A percentile compares a stretch with the other conserved stretches of the same genome.
These are phyloP conservation scores for Talaromyces albobiverticillius DNA, from an alignment of 2,329 filamentous ascomycete genomes.

Conservation along the genomic window DNA sequence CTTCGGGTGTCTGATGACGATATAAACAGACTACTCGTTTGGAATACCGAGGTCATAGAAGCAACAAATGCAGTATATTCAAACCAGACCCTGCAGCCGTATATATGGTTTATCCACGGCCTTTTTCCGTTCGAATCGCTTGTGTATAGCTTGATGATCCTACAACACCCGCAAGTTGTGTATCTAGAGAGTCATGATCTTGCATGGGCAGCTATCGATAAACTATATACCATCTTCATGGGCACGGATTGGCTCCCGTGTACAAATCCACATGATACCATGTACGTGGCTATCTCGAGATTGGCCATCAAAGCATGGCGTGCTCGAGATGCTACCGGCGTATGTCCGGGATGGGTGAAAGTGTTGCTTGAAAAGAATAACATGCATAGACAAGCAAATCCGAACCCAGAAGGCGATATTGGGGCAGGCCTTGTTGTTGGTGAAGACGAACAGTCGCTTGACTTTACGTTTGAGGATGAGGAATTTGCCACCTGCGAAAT, in stretches of 20 bases:
- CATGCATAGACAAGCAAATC: no score
- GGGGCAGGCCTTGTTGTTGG: no score
- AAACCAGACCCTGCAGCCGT: background rate
- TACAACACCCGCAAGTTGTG: background rate
- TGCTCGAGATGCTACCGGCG: no score
- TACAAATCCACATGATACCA: background rate
- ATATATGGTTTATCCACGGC: background rate
- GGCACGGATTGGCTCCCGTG: background rate
- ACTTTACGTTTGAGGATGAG: no score
- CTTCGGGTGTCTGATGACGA: background rate
- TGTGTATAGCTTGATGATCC: background rate
- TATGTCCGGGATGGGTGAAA: no score
- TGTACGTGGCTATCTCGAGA: background rate
- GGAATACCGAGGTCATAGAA: background rate
- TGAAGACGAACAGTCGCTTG: no score
- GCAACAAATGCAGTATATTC: background rate
- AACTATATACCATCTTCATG: background rate
- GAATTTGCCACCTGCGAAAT: no score
- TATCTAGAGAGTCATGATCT: background rate
- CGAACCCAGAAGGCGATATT: no score
- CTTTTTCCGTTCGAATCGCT: background rate
- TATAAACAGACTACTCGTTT: background rate
- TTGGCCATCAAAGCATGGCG: slow-evolving; percentile 1
- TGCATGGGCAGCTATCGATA: background rate
- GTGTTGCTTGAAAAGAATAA: no score